These are phyloP conservation scores for Hansenula sp. DNA, from an alignment of 1,139 yeast genomes.

Conservation along the genomic window DNA sequence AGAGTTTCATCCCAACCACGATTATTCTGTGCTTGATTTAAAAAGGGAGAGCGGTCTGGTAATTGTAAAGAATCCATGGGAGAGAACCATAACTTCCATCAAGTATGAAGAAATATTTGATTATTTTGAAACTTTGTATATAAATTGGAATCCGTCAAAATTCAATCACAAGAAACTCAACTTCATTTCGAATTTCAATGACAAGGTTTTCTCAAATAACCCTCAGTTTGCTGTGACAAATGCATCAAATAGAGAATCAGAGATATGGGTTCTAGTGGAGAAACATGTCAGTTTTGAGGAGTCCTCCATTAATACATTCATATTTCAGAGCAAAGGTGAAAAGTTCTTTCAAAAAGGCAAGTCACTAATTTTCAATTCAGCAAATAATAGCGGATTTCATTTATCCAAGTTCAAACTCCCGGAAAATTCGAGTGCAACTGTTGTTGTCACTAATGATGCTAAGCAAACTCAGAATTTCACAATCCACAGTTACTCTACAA, in stretches of 20 bases:
- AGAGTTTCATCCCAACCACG: slow-evolving; percentile 59
- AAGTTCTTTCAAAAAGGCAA: slow-evolving; percentile 26
- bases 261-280: slow-evolving; percentile 50
- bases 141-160: slow-evolving; percentile 60
- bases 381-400: slow-evolving; percentile 29
- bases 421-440: slow-evolving; percentile 23
- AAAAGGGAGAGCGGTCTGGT: slow-evolving; percentile 25
- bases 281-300: slow-evolving; percentile 20
- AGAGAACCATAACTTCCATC: slow-evolving; percentile 16
- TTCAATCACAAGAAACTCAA: slow-evolving; percentile 31
- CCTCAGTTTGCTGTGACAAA: slow-evolving; percentile 51
- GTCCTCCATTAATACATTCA: slow-evolving; percentile 24
- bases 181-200: slow-evolving; percentile 31
- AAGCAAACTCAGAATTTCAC: slow-evolving; percentile 32
- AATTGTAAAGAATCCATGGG: slow-evolving; percentile 49
- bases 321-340: slow-evolving; percentile 35
- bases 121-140: slow-evolving; percentile 54
- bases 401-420: slow-evolving; percentile 25
- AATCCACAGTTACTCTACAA: slow-evolving; percentile 34
- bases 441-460: slow-evolving; percentile 28
- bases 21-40: slow-evolving; percentile 52
- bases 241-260: slow-evolving; percentile 24
- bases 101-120: slow-evolving; percentile 32
- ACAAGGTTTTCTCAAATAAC: slow-evolving; percentile 28
- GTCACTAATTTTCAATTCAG: slow-evolving; percentile 18